Evolutionary conservation across 2,329 filamentous ascomycete species (phyloP).

Genomic region (Pseudonectria foliicola): DNA sequence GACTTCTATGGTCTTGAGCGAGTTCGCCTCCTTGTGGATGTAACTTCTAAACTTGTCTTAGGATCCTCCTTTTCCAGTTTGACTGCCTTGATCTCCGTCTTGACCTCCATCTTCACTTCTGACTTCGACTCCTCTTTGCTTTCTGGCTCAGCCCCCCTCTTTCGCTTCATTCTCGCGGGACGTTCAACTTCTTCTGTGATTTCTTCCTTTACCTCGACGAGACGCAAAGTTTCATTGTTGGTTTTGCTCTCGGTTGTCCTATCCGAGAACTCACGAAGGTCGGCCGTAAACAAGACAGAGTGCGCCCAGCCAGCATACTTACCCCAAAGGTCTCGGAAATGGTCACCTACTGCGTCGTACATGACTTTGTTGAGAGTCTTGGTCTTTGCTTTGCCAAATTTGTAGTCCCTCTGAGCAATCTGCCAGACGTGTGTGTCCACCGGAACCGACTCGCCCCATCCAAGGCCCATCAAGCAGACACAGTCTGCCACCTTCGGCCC

Average conservation of each 20-base stretch:
- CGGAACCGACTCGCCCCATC: slow-evolving; percentile 91
- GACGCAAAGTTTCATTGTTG: slow-evolving; percentile 10
- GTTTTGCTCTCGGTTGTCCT: slow-evolving; percentile 30
- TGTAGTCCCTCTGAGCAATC: slow-evolving; percentile 93
- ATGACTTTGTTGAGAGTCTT: slow-evolving; percentile 83
- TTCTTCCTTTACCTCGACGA: slow-evolving; percentile 20
- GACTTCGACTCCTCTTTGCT: slow-evolving; percentile 9
- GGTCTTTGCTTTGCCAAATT: slow-evolving; percentile 75
- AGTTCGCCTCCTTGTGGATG: slow-evolving; percentile 24
- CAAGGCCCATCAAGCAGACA: slow-evolving; percentile 90
- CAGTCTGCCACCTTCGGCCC: slow-evolving; percentile 97
- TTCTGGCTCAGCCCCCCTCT: background rate
- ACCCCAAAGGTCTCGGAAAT: slow-evolving; percentile 87
- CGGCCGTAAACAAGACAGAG: slow-evolving; percentile 91
- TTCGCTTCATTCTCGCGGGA: slow-evolving; percentile 19
- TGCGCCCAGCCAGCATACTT: slow-evolving; percentile 95
- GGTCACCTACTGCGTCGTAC: slow-evolving; percentile 84
- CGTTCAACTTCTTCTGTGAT: slow-evolving; percentile 4
- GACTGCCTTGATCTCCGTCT: slow-evolving; percentile 15
- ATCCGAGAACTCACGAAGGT: slow-evolving; percentile 77
- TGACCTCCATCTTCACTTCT: slow-evolving; percentile 10
- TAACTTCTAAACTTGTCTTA: slow-evolving; percentile 7
- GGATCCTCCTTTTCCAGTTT: slow-evolving; percentile 10
- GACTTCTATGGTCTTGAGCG: slow-evolving; percentile 1
- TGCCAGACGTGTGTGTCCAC: slow-evolving; percentile 99